Base-by-base conservation (phyloP, 73 alveolate species). In the Paramecium sexaurelia region DNA sequence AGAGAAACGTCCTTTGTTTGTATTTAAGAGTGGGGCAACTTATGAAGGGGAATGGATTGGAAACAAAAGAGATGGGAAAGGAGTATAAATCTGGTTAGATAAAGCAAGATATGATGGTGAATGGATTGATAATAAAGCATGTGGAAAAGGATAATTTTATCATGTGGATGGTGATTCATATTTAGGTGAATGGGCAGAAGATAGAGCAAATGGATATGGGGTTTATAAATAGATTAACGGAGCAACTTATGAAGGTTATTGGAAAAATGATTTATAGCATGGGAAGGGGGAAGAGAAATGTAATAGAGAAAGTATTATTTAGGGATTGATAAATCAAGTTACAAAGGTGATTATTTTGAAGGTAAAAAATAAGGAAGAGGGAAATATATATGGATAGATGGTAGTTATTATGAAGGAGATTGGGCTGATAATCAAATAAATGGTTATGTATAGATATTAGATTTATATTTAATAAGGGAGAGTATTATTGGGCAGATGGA, bases 11-110 rank as follows among this genome's bases (percentile, higher is more conserved):
- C 88, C 78, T 22, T 5, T 37, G 29, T 93, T 61, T 68, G 85
- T 86, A 15, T 95, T 67, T 87, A 87, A 88, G 32, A 55, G 94
- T 33, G 97, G 97, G 0, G 96, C 97, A n/a, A 95, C 92, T 6
- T 95, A 93, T 88, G 88, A 41, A n/a, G 98, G 96, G 11, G 96
- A 95, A 41, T 93, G 96, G 98, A 84, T 56, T 35, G 96, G 95
- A 1, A 86, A 92, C 24, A 85, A 92, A 85, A 95, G 97, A 67
- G 98, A 97, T 55, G 99, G 99, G 55, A 92, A 85, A 51, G 99
- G 99, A 10, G 85, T 75, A 43, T 97, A 96, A 93, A 90, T 39
- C 84, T 97, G 99, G 99, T 92, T 95, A 6, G 98, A 97, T 82
- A 98, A 98, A 13, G 98, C 99, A n/a, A 91, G 69, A 87, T 97